Percentiles rank a stretch among this genome's conserved stretches.
Conservation (phyloP, 2,329 filamentous ascomycete genomes). For the Daldinia sp. region DNA sequence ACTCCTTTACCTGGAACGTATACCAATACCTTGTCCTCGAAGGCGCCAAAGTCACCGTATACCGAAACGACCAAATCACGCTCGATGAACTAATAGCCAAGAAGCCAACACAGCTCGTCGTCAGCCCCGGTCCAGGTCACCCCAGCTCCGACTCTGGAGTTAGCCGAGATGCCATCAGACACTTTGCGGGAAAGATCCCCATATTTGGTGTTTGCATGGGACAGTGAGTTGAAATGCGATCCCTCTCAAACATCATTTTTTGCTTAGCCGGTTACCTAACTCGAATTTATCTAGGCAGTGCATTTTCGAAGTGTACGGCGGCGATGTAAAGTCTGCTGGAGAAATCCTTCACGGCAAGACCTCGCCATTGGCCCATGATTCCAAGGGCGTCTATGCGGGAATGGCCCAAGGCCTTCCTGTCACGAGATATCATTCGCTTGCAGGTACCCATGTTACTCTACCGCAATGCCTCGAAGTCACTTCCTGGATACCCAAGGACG, state of each 20-base stretch:
- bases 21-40: constrained; percentile 99
- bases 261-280: constrained; percentile 23
- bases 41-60: constrained; percentile 88
- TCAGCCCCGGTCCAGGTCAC: constrained; percentile 95
- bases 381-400: constrained; percentile 88
- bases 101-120: constrained; percentile 90
- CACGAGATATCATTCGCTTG: constrained; percentile 95
- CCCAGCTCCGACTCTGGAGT: constrained; percentile 90
- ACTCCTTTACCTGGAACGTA: constrained; percentile 99
- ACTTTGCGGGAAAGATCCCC: constrained; percentile 94
- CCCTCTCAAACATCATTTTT: neutral
- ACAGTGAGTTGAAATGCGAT: constrained; percentile 65
- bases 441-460: constrained; percentile 87
- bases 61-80: constrained; percentile 90
- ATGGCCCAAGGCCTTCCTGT: constrained; percentile 83
- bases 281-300: constrained; percentile 71
- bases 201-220: constrained; percentile 99
- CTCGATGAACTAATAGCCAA: constrained; percentile 83
- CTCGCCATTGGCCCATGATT: constrained; percentile 86
- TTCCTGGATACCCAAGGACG: constrained; percentile 83
- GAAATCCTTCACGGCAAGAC: constrained; percentile 99
- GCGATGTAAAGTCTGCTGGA: constrained; percentile 88
- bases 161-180: constrained; percentile 86
- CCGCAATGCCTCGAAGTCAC: constrained; percentile 87
- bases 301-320: constrained; percentile 93